Conservation (phyloP, 192 early-diverging fungal species). For the Dissophora ornata region DNA sequence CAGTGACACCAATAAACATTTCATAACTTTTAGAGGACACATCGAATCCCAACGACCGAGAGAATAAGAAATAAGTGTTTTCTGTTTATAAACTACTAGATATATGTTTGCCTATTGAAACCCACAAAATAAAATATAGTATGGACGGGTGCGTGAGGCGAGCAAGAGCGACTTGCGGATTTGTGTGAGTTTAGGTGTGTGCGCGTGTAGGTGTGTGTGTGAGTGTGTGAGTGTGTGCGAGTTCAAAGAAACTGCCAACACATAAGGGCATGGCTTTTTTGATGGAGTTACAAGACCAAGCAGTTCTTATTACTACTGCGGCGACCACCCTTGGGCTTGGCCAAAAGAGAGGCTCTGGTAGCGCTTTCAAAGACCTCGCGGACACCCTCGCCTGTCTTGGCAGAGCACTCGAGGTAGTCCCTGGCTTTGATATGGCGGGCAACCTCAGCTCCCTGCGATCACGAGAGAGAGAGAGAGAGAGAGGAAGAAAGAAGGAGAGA, state of each 20-base stretch:
- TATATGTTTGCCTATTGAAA: too few species aligned
- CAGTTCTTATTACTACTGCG: constrained; percentile 27
- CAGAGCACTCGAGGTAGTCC: constrained; percentile 93
- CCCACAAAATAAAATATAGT: background rate
- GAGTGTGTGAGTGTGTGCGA: too few species aligned
- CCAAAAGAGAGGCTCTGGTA: constrained; percentile 79
- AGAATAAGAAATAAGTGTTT: too few species aligned
- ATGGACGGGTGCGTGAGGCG: background rate
- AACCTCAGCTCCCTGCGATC: constrained; percentile 71
- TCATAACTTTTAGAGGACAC: too few species aligned
- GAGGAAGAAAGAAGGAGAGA: background rate
- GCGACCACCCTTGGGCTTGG: constrained; percentile 28
- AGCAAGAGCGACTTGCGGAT: background rate
- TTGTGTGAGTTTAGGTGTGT: too few species aligned
- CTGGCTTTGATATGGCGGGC: constrained; percentile 88
- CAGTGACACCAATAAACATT: too few species aligned
- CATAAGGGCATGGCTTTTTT: too few species aligned
- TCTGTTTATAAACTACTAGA: constrained; percentile 3
- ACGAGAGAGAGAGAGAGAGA: background rate
- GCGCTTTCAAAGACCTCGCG: constrained; percentile 89
- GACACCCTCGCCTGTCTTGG: constrained; percentile 84
- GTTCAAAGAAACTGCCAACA: too few species aligned
- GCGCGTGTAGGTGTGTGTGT: too few species aligned
- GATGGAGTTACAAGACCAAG: constrained; percentile 41
- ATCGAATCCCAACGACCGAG: too few species aligned